phyloP scores from a whole-genome alignment of 202 grass and related monocot genomes.

The Schoenoplectus tabernaemontani region DNA sequence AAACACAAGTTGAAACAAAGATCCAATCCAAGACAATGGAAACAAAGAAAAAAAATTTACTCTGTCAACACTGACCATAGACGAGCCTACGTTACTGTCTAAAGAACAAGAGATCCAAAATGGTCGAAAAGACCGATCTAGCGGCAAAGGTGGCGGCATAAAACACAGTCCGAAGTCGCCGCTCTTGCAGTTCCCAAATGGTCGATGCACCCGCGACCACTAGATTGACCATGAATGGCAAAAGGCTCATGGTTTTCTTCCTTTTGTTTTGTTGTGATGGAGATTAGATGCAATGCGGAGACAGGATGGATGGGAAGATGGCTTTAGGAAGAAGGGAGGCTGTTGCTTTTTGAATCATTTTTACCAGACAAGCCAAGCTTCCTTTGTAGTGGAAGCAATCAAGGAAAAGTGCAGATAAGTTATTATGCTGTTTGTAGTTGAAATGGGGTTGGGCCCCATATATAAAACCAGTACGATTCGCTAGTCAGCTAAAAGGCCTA shows the following conservation, averaged over 20 bases:
- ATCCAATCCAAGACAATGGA: background rate
- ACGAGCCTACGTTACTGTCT: background rate
- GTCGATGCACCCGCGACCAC: background rate
- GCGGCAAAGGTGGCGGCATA: background rate
- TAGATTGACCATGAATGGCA: background rate
- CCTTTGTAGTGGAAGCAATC: background rate
- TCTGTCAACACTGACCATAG: background rate
- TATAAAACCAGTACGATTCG: background rate
- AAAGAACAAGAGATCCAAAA: slow-evolving; percentile 8
- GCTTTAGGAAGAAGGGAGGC: background rate
- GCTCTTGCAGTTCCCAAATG: slow-evolving; percentile 28
- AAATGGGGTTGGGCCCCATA: background rate
- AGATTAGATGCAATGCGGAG: background rate
- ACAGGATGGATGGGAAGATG: background rate
- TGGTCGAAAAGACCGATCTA: background rate
- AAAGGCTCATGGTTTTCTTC: background rate
- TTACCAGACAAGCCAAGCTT: background rate
- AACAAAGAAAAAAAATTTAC: background rate
- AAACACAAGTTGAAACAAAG: background rate
- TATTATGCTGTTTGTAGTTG: background rate
- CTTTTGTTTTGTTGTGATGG: background rate
- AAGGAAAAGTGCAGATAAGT: background rate
- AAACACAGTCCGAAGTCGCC: slow-evolving; percentile 19
- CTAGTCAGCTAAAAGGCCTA: background rate
- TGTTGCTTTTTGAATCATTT: background rate